These are phyloP conservation scores for Sorghum bicolor DNA, from an alignment of 176 grass and related monocot species.

Conservation along the genomic window Sorghum_bicolor_NCBIv3 NC_012871.2:22448501-22449000, in stretches of 20 bases:
- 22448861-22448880: neutral
- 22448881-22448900: neutral
- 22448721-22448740: neutral
- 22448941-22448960: neutral
- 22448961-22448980: neutral
- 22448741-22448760: neutral
- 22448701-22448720: constrained; percentile 54
- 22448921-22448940: neutral
- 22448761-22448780: neutral
- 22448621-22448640: constrained; percentile 20
- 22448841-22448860: neutral
- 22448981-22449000: neutral
- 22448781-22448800: neutral
- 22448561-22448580: constrained; percentile 46
- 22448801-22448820: neutral
- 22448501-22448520: constrained; percentile 69
- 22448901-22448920: neutral
- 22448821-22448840: neutral
- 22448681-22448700: constrained; percentile 97
- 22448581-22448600: neutral
- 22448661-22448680: constrained; percentile 55
- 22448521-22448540: constrained; percentile 81
- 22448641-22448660: constrained; percentile 25
- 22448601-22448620: neutral
- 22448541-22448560: constrained; percentile 80